Evolutionary conservation across 768 basidiomycete genomes (phyloP), one percentile per base, ranked within the genome.

Genomic region (Agrocybe praecox): DNA sequence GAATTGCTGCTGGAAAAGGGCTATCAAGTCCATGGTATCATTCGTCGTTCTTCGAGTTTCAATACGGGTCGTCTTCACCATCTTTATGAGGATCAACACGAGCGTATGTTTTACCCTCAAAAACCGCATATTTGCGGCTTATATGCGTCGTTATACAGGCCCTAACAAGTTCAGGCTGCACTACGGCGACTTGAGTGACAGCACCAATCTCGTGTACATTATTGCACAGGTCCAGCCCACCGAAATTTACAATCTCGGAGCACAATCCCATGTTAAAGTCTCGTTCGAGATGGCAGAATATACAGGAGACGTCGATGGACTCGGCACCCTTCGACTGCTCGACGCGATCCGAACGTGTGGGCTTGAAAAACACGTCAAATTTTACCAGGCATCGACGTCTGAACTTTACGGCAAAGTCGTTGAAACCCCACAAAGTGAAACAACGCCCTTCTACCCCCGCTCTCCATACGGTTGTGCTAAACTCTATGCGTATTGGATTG

Each of bases 281-380:
- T 97, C 95, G 23, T 98, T 98, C 72, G 96, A 98, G 74, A 96
- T 98, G 94, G 93, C 96, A 22, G 96, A 98, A 75, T 98, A 98
- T 77, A 98, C 96, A 0, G 95, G 92, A 49, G 96, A 98, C 67
- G 96, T 98, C 48, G 96, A 98, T 65, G 96, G 89, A 8, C 81
- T 98, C 40, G 96, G 96, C 52, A 98, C 96, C 6, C 85, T 98
- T 47, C 92, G 96, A 64, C 84, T 98, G 56, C 89, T 98, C 56
- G 96, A 98, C 66, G 96, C 96, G 53, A 88, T 98, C 72, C 87
- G 96, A 42, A 98, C 96, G 8, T 95, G 94, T 71, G 96, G 96
- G 4, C 84, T 98, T 57, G 92, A 96, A 70, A 88, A 90, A 65
- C 90, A 96, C 75, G 83, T 93, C 65, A 88, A 92, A 46, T 98